Base-by-base conservation (phyloP, 192 early-diverging fungal genomes). In the Linnemannia schmuckeri region DNA sequence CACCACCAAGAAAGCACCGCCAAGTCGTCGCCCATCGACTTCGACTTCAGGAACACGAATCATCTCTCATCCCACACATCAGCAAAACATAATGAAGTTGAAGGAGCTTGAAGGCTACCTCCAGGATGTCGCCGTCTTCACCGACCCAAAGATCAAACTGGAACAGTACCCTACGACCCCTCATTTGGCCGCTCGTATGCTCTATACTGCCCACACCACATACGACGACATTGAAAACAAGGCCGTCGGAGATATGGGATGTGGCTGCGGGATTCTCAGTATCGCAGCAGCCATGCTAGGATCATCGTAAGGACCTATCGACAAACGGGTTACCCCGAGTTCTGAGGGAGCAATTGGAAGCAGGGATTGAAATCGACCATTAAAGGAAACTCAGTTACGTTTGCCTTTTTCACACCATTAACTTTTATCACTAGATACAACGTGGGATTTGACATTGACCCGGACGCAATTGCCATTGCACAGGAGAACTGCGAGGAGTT, bases 161-260 rank as follows among this genome's bases (percentile, higher is more conserved):
- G 96, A 96, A 82, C 96, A 96, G 77, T 96, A 96, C 82, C 93
- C 94, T 0, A 96, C 96, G 20, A 94, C 94, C 0, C 89, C 96
- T 49, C 95, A 95, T 78, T 84, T 96, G 35, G 96, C 96, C 8
- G 90, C 95, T 15, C 89, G 94, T 20, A 94, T 96, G 88, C 82
- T 96, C n/a, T 95, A 94, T 73, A 95, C 94, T 0, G 95, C 95
- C 5, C 93, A 95, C 75, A 89, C 90, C 3, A 88, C 91, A 12
- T 95, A 93, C 54, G 93, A 93, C 57, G 95, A 96, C 79, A 95
- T 96, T 83, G 92, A 92, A 52, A 92, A 91, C 78, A 93, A 93
- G 85, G 88, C 91, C 1, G 92, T 96, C 0, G 94, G 93, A 17
- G 95, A 96, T 79, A 93, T 96, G 74, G 95, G 95, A 22, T 94